Conservation (phyloP, 177 flowering plant species). For the Vitis hybrid region DNA sequence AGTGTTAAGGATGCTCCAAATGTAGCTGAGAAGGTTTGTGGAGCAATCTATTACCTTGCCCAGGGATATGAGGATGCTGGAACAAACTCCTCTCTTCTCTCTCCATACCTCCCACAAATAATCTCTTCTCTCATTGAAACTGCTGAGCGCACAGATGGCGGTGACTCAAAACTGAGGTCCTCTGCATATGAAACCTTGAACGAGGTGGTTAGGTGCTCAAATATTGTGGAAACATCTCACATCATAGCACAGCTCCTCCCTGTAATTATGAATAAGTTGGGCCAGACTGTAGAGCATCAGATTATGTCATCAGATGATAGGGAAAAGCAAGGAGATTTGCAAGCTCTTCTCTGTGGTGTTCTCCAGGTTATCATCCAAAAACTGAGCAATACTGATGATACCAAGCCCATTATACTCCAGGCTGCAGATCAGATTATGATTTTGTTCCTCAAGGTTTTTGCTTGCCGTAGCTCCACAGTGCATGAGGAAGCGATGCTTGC, state of each 20-base stretch:
- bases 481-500: conserved; percentile 97
- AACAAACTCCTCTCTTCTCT: conserved; percentile 43
- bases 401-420: conserved; percentile 59
- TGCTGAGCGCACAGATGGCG: conserved; percentile 63
- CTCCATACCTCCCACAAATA: conserved; percentile 58
- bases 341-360: conserved; percentile 81
- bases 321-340: conserved; percentile 79
- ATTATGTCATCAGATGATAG: conserved; percentile 71
- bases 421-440: conserved; percentile 78
- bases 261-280: conserved; percentile 64
- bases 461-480: conserved; percentile 79
- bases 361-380: conserved; percentile 85
- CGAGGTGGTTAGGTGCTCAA: conserved; percentile 75
- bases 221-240: conserved; percentile 50
- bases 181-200: conserved; percentile 85
- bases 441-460: conserved; percentile 70
- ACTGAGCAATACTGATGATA: conserved; percentile 56
- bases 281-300: conserved; percentile 60
- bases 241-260: conserved; percentile 66
- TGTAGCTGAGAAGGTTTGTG: conserved; percentile 85
- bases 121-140: conserved; percentile 47
- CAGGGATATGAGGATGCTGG: conserved; percentile 78
- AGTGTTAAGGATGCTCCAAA: conserved; percentile 71
- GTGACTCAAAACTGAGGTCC: conserved; percentile 67
- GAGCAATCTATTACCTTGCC: conserved; percentile 78